Percentiles rank a stretch among this genome's conserved stretches.
phyloP scores from a whole-genome alignment of 2,329 filamentous ascomycete species.

The Chaetomium strumarium region DNA sequence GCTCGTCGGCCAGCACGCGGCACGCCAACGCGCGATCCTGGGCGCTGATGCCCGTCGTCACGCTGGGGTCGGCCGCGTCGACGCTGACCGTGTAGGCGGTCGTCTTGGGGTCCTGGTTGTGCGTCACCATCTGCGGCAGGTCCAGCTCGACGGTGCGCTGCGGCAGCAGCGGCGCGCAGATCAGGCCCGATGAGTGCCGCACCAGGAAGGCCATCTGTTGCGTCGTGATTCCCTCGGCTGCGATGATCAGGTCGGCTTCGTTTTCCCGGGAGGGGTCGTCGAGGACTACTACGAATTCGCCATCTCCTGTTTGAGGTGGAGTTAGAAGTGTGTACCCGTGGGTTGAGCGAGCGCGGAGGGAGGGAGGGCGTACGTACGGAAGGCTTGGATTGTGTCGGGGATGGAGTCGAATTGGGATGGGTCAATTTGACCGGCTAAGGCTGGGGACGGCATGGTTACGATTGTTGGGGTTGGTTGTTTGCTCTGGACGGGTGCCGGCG shows the following conservation, averaged over 20 bases:
- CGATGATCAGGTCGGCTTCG: constrained; percentile 96
- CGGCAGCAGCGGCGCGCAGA: constrained; percentile 79
- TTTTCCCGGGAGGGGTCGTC: constrained; percentile 92
- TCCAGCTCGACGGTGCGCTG: constrained; percentile 62
- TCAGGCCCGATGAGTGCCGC: constrained; percentile 80
- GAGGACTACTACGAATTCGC: constrained; percentile 93
- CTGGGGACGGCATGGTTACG: constrained; percentile 41
- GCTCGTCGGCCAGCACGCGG: constrained; percentile 65
- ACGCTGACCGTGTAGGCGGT: constrained; percentile 92
- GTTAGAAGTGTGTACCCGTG: constrained; percentile 14
- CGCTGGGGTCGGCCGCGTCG: constrained; percentile 65
- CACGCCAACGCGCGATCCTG: constrained; percentile 81
- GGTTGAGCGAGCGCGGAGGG: constrained; percentile 5
- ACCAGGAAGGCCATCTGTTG: constrained; percentile 96
- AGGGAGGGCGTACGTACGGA: constrained; percentile 44
- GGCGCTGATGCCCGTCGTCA: constrained; percentile 86
- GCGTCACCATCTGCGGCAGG: constrained; percentile 82
- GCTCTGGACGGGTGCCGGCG: neutral
- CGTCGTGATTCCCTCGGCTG: constrained; percentile 75
- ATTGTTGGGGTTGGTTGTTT: neutral
- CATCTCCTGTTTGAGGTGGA: constrained; percentile 48
- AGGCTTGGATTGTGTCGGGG: constrained; percentile 57
- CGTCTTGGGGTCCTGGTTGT: constrained; percentile 72
- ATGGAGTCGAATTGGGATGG: constrained; percentile 57
- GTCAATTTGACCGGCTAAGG: constrained; percentile 37